Conservation (phyloP, 73 alveolate species). For the Stentor coeruleus region DNA sequence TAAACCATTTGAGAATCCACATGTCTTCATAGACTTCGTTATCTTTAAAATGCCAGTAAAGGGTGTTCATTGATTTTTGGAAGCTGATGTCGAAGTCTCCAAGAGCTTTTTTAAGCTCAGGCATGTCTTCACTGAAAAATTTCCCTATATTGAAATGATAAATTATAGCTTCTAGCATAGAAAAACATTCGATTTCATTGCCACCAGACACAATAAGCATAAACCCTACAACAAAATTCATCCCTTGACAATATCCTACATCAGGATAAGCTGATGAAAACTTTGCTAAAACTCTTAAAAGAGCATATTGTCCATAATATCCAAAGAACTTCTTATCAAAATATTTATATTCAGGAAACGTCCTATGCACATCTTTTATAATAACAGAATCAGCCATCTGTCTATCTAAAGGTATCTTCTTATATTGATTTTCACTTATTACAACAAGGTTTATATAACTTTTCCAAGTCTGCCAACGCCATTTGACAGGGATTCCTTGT, state of each 20-base stretch:
- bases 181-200: constrained; percentile 56
- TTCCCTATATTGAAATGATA: constrained; percentile 35
- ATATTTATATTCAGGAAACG: background rate
- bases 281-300: background rate
- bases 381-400: background rate
- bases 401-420: background rate
- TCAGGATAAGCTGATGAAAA: constrained; percentile 11
- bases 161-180: constrained; percentile 44
- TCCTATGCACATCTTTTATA: background rate
- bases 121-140: constrained; percentile 46
- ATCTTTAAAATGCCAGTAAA: constrained; percentile 44
- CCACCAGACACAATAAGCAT: constrained; percentile 50
- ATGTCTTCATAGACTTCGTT: constrained; percentile 30
- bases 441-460: background rate
- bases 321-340: background rate
- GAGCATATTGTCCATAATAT: background rate
- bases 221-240: constrained; percentile 56
- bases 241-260: constrained; percentile 57
- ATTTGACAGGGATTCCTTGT: constrained; percentile 11
- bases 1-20: constrained; percentile 53
- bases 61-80: constrained; percentile 34
- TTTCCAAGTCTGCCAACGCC: constrained; percentile 19
- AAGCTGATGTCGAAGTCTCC: constrained; percentile 39
- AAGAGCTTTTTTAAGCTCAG: constrained; percentile 34
- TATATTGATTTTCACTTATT: too few species aligned